A percentile compares a stretch with the other conserved stretches of the same genome.
These are phyloP conservation scores for Plenodomus tracheiphilus DNA, from an alignment of 2,329 filamentous ascomycete species.

Conservation along the genomic window DNA sequence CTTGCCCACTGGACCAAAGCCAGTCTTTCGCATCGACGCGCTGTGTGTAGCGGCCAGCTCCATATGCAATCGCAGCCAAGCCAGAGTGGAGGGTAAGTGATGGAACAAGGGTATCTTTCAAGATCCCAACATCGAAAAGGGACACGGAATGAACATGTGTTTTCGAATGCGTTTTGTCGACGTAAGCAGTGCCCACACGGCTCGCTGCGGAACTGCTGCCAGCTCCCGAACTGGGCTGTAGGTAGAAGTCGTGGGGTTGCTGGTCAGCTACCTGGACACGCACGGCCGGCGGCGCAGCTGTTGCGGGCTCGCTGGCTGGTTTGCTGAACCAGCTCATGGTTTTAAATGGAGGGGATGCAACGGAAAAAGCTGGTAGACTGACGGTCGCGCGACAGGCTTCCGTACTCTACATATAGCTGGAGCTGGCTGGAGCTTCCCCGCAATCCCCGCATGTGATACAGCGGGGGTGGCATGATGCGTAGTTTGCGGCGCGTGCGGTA, in stretches of 20 bases:
- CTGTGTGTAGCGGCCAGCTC: conserved; percentile 55
- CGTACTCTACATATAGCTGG: neutral
- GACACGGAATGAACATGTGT: conserved; percentile 36
- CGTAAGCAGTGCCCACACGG: conserved; percentile 6
- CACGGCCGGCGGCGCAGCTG: conserved; percentile 27
- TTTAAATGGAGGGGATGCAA: too few relatives aligned
- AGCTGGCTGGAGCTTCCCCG: neutral
- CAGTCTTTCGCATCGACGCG: conserved; percentile 65
- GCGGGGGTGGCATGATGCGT: neutral
- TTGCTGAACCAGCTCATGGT: conserved; percentile 29
- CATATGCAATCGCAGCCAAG: conserved; percentile 57
- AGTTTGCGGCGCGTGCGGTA: neutral
- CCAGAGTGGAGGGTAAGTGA: conserved; percentile 59
- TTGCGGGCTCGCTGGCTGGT: conserved; percentile 17
- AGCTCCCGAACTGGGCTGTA: conserved; percentile 24
- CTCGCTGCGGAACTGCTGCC: conserved; percentile 14
- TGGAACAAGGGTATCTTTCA: conserved; percentile 58
- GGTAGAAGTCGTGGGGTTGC: conserved; percentile 38
- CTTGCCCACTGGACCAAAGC: conserved; percentile 59
- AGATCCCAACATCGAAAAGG: conserved; percentile 53
- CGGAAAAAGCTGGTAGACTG: too few relatives aligned
- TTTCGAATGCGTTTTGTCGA: conserved; percentile 39
- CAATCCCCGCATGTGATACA: neutral
- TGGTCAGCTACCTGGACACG: conserved; percentile 37
- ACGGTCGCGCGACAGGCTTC: conserved; percentile 6